phyloP scores from a whole-genome alignment of 2,329 filamentous ascomycete genomes.

The Tolypocladium endophyticum region DNA sequence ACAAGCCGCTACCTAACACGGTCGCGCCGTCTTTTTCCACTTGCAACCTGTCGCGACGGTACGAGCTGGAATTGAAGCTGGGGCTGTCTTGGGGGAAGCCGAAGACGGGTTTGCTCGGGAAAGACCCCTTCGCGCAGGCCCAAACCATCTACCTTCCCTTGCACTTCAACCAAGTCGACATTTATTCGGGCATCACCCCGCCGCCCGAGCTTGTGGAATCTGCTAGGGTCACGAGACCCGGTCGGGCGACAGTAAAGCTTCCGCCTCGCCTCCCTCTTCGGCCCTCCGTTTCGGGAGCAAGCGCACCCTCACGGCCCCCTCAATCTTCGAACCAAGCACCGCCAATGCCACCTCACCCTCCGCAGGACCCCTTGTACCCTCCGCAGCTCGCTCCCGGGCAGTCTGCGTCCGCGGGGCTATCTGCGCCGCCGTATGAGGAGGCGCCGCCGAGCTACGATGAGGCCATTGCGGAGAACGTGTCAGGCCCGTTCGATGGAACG shows the following conservation, averaged over 20 bases:
- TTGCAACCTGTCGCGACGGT: constrained; percentile 75
- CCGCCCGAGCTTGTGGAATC: constrained; percentile 66
- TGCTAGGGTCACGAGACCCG: constrained; percentile 23
- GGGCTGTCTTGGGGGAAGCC: constrained; percentile 65
- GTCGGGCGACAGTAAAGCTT: constrained; percentile 22
- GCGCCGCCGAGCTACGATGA: constrained; percentile 95
- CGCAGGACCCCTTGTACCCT: constrained; percentile 44
- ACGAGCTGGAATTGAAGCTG: constrained; percentile 74
- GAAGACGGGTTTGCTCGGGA: constrained; percentile 17
- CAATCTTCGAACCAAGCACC: constrained; percentile 11
- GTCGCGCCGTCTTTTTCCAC: constrained; percentile 79
- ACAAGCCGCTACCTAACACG: constrained; percentile 65
- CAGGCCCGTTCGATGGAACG: constrained; percentile 55
- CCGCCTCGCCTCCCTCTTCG: constrained; percentile 26
- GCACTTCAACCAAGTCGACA: constrained; percentile 59
- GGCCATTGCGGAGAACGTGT: constrained; percentile 68
- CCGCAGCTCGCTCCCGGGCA: constrained; percentile 40
- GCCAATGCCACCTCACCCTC: constrained; percentile 15
- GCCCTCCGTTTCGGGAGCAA: constrained; percentile 14
- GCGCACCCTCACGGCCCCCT: constrained; percentile 7
- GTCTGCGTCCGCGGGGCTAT: constrained; percentile 19
- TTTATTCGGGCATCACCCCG: constrained; percentile 82
- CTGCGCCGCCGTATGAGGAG: constrained; percentile 48
- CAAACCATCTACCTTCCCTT: constrained; percentile 73
- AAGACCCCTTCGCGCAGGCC: constrained; percentile 23